Conservation (phyloP, 2,329 filamentous ascomycete species). For the Diaporthe aspalathi region DNA sequence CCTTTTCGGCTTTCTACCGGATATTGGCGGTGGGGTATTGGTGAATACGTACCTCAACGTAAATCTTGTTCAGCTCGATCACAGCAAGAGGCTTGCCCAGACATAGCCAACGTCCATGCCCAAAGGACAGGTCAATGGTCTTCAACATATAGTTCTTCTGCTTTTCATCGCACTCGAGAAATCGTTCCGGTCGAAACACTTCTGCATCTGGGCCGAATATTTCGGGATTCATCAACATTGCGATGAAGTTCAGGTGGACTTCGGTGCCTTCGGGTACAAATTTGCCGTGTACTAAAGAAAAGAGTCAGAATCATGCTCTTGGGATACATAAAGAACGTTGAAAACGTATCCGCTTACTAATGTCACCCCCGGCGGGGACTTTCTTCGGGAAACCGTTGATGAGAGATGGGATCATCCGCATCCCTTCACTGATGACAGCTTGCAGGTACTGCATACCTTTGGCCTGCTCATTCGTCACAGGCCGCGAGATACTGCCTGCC, state of each 20-base stretch:
- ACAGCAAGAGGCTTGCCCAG: slow-evolving; percentile 54
- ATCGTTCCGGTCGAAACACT: slow-evolving; percentile 55
- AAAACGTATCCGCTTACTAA: background rate
- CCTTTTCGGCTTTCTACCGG: background rate
- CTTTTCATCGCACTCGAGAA: slow-evolving; percentile 49
- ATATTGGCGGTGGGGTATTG: no score
- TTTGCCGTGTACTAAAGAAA: slow-evolving; percentile 39
- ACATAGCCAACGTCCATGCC: slow-evolving; percentile 51
- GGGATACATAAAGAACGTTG: no score
- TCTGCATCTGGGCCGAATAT: slow-evolving; percentile 49
- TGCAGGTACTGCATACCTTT: slow-evolving; percentile 48
- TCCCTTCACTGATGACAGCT: slow-evolving; percentile 50
- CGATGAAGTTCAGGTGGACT: slow-evolving; percentile 48
- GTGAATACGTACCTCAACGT: slow-evolving; percentile 43
- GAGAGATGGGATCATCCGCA: slow-evolving; percentile 48
- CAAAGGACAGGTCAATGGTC: slow-evolving; percentile 52
- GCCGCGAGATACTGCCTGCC: slow-evolving; percentile 49
- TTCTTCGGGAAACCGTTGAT: slow-evolving; percentile 42
- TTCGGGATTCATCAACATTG: slow-evolving; percentile 45
- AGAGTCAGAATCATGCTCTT: background rate
- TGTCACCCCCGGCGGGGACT: slow-evolving; percentile 45
- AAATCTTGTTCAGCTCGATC: slow-evolving; percentile 55
- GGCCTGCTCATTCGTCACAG: slow-evolving; percentile 42
- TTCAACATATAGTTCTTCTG: slow-evolving; percentile 47
- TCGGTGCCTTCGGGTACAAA: slow-evolving; percentile 50